Evolutionary conservation across 345 rosid genomes (phyloP).

Genomic region (Bruguiera parviflora): DNA sequence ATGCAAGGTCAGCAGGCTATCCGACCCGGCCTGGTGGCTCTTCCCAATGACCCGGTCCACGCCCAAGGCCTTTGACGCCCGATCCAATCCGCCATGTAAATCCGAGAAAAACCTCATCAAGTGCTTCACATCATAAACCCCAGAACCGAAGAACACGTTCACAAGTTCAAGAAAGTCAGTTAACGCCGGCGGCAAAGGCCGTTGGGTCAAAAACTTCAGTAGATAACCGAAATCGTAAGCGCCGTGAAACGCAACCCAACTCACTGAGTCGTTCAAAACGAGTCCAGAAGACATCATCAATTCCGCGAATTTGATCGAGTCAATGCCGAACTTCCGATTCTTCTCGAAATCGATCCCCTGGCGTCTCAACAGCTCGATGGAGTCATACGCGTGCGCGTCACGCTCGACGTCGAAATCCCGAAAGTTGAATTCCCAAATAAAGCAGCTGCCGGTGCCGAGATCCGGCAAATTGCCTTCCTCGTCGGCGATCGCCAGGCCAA

Average conservation of each 20-base stretch:
- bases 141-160: conserved; percentile 53
- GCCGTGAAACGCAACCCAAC: conserved; percentile 92
- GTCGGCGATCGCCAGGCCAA: conserved; percentile 71
- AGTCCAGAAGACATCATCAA: conserved; percentile 83
- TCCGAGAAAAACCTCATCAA: conserved; percentile 61
- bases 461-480: conserved; percentile 53
- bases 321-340: conserved; percentile 51
- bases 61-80: conserved; percentile 52
- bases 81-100: conserved; percentile 73
- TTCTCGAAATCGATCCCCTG: conserved; percentile 79
- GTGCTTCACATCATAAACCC: conserved; percentile 76
- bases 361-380: conserved; percentile 65
- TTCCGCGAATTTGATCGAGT: conserved; percentile 64
- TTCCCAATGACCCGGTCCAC: conserved; percentile 70
- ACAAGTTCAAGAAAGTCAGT: conserved; percentile 43
- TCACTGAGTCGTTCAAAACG: conserved; percentile 64
- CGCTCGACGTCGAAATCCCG: conserved; percentile 59
- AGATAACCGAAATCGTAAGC: conserved; percentile 93
- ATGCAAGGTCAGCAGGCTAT: conserved; percentile 81
- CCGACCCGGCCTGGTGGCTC: conserved; percentile 93
- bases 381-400: conserved; percentile 76
- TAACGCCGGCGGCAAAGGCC: conserved; percentile 44
- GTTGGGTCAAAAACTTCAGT: conserved; percentile 72
- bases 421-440: conserved; percentile 88
- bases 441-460: conserved; percentile 38